Evolutionary conservation across 768 basidiomycete genomes (phyloP), one percentile per base, ranked within the genome.

Genomic region (Tricholoma saponaceum): DNA sequence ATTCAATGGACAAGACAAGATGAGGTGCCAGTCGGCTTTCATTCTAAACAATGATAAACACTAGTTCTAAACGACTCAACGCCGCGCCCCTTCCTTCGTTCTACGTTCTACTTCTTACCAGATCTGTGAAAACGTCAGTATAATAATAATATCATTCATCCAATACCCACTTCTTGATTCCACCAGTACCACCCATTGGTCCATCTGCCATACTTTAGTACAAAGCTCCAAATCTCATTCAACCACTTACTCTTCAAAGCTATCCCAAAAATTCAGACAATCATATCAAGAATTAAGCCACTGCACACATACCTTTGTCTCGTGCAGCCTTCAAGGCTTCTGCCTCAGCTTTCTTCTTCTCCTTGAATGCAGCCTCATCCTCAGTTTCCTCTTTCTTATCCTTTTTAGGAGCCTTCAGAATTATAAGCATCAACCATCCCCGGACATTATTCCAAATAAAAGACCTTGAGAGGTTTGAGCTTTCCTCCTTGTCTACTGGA

Each of bases 141-240:
- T 49, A 30, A 52, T 20, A 3, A 12, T 10, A 10, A 41, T 26
- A 35, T 51, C 22, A 53, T 30, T 59, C 30, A 52, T 50, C 56
- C 57, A 25, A 1, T n/a, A 79, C 87, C 64, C 72, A 92, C 91
- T 93, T 93, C 83, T 93, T 92, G 79, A 93, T 91, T 23, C 92
- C 90, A 44, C 82, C 78, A 8, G 26, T 50, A 18, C 81, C 84
- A 52, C 83, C 84, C 54, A 85, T 79, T 9, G 87, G 76, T 20
- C 90, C 90, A 60, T 82, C 90, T 90, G 67, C 26, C 43, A 25
- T 51, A 57, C 59, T 6, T 28, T 10, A 52, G 43, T 20, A 41
- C 33, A 47, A 13, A 56, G 51, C 32, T 52, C 47, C 33, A 23
- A 57, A 18, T 35, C n/a, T 49, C 8, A 10, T n/a, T 33, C 43